Percentiles rank a stretch among this genome's conserved stretches.
Conservation (phyloP, 139 green algal genomes). For the Bryopsis sp. region DNA sequence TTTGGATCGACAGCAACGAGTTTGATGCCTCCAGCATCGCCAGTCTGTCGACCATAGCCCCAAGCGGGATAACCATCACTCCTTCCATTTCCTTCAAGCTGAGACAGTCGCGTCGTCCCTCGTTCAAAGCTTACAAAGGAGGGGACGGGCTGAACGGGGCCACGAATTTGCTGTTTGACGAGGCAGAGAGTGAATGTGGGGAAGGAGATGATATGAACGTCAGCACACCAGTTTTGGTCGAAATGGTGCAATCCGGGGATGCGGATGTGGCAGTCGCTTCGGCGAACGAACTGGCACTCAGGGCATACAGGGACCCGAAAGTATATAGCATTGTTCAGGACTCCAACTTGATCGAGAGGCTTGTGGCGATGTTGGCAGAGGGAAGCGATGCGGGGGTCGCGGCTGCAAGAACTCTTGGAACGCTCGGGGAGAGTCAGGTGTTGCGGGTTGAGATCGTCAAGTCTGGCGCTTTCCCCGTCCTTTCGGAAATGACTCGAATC, state of each 20-base stretch:
- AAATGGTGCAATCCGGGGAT: not conserved
- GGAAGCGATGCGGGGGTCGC: not conserved
- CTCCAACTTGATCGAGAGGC: not conserved
- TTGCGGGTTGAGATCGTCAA: not conserved
- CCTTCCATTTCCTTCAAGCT: too few species aligned
- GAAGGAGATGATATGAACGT: not conserved
- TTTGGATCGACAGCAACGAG: too few species aligned
- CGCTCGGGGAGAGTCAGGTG: not conserved
- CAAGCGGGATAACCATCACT: too few species aligned
- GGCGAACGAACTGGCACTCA: slow-evolving; percentile 5
- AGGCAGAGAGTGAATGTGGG: not conserved
- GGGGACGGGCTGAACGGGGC: slow-evolving; percentile 1
- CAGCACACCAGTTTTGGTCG: not conserved
- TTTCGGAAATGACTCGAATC: not conserved
- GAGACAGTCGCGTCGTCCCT: too few species aligned
- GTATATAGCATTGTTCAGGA: not conserved
- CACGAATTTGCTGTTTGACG: not conserved
- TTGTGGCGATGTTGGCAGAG: not conserved
- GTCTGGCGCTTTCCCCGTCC: not conserved
- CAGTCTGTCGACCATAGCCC: too few species aligned
- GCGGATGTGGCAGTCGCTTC: not conserved
- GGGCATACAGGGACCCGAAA: not conserved
- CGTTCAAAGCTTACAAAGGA: too few species aligned
- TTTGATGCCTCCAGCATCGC: too few species aligned
- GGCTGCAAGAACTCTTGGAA: not conserved